phyloP scores from a whole-genome alignment of 2,329 filamentous ascomycete genomes.

The Nothomitra cinnamomea region DNA sequence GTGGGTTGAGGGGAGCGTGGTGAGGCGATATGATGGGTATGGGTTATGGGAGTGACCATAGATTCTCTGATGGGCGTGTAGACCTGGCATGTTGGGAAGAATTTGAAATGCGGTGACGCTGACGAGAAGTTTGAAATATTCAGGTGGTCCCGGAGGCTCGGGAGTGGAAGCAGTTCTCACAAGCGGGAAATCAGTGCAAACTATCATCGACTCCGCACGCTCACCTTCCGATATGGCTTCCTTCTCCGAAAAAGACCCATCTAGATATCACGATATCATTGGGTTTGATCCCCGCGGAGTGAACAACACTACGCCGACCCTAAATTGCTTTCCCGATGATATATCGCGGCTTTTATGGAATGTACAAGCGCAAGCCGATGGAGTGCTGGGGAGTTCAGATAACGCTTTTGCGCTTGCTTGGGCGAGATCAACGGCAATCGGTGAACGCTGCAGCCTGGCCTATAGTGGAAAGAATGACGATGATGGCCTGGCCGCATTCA shows the following conservation, averaged over 20 bases:
- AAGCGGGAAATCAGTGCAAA: conserved; percentile 21
- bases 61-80: too few relatives aligned
- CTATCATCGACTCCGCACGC: conserved; percentile 20
- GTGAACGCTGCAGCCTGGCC: conserved; percentile 16
- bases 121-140: neutral
- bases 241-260: neutral
- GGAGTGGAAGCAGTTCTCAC: conserved; percentile 22
- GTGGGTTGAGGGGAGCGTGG: too few relatives aligned
- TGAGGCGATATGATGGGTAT: too few relatives aligned
- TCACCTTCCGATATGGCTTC: conserved; percentile 8
- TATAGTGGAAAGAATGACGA: conserved; percentile 6
- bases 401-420: conserved; percentile 19
- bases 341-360: conserved; percentile 19
- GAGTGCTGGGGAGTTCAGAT: conserved; percentile 19
- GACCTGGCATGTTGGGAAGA: too few relatives aligned
- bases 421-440: conserved; percentile 19
- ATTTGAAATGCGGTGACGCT: too few relatives aligned
- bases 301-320: conserved; percentile 23
- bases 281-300: conserved; percentile 28
- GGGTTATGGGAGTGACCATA: too few relatives aligned
- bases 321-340: conserved; percentile 24
- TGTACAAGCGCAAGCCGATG: conserved; percentile 20
- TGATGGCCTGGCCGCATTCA: conserved; percentile 18
- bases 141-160: conserved; percentile 28
- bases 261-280: conserved; percentile 24